Evolutionary conservation across 2,329 filamentous ascomycete genomes (phyloP).

Genomic region (Tolypocladium cylindrosporum): DNA sequence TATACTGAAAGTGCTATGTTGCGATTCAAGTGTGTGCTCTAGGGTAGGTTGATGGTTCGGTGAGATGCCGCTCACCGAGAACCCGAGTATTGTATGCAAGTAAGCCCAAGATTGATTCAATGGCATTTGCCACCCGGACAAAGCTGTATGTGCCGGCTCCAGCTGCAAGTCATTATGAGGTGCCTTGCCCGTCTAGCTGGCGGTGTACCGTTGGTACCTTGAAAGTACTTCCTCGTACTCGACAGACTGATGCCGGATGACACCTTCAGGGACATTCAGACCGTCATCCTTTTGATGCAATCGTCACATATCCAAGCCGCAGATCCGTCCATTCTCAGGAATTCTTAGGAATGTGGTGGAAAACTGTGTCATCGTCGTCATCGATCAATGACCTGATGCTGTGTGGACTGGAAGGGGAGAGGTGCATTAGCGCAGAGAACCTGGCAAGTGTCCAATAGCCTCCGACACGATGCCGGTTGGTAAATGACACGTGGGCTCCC

Average conservation of each 20-base stretch:
- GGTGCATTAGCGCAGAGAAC: neutral
- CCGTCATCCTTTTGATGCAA: neutral
- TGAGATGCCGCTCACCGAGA: neutral
- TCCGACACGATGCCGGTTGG: neutral
- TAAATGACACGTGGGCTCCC: neutral
- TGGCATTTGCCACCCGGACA: neutral
- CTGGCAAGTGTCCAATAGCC: neutral
- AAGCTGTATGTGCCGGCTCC: neutral
- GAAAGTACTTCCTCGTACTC: neutral
- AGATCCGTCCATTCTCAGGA: neutral
- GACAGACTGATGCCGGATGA: neutral
- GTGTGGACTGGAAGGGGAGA: neutral
- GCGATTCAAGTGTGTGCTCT: neutral
- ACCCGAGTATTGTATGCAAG: neutral
- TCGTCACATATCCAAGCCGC: neutral
- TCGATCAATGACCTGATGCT: neutral
- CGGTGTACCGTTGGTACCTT: neutral
- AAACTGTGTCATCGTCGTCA: neutral
- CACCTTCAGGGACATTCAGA: neutral
- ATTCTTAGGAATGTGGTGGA: neutral
- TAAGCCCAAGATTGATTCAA: neutral
- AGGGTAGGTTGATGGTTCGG: neutral
- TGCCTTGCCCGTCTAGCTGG: neutral
- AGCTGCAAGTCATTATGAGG: neutral
- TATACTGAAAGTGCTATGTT: neutral